Conservation (phyloP, 1,284 basidiomycete genomes). For the Takashimella tepidaria region DNA sequence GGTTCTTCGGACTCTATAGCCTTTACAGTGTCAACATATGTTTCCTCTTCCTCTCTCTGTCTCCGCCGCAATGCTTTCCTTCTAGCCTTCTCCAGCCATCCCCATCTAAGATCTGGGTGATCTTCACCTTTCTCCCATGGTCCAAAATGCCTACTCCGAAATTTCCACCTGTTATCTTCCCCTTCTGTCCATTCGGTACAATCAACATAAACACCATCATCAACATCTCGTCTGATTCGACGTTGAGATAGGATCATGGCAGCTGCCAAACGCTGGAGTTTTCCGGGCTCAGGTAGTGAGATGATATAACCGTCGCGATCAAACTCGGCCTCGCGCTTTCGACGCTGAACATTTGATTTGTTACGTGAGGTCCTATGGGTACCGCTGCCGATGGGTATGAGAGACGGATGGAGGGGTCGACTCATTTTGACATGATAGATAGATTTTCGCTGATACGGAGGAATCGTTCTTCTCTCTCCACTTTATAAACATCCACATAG, state of each 20-base stretch:
- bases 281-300: slow-evolving; percentile 22
- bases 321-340: not conserved
- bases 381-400: too few species aligned
- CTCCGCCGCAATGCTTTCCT: not conserved
- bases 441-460: slow-evolving; percentile 10
- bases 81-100: not conserved
- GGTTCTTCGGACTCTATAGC: too few species aligned
- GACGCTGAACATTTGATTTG: too few species aligned
- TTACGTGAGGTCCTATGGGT: too few species aligned
- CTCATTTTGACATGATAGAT: not conserved
- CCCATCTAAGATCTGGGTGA: slow-evolving; percentile 9
- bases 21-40: too few species aligned
- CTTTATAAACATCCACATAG: not conserved
- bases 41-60: not conserved
- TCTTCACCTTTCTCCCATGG: slow-evolving; percentile 16
- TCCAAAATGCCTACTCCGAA: slow-evolving; percentile 21
- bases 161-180: slow-evolving; percentile 31
- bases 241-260: slow-evolving; percentile 33
- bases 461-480: too few species aligned
- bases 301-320: slow-evolving; percentile 33
- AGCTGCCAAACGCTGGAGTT: slow-evolving; percentile 30
- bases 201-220: slow-evolving; percentile 30
- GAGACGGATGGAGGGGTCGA: too few species aligned
- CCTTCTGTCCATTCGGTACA: slow-evolving; percentile 22
- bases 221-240: slow-evolving; percentile 18